Evolutionary conservation across 2,329 filamentous ascomycete genomes (phyloP).

Genomic region (Diaporthe eres): DNA sequence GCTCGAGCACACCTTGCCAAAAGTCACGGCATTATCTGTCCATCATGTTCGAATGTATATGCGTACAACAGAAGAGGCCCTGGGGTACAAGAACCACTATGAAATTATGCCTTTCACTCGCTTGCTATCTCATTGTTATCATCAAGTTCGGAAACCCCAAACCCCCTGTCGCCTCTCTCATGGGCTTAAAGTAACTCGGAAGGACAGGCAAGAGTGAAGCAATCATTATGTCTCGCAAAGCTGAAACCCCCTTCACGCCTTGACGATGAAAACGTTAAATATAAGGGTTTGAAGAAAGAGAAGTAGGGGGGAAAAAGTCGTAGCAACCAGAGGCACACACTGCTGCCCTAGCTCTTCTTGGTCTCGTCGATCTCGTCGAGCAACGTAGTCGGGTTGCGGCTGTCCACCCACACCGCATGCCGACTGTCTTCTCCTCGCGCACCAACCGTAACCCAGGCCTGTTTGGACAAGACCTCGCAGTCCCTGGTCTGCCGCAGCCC

Average conservation of each 20-base stretch:
- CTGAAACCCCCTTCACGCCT: neutral
- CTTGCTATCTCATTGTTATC: slow-evolving; percentile 28
- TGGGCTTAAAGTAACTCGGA: neutral
- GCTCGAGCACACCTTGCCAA: neutral
- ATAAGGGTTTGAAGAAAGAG: neutral
- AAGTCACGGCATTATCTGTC: neutral
- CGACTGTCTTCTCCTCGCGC: slow-evolving; percentile 72
- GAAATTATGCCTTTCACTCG: slow-evolving; percentile 34
- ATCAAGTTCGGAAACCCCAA: neutral
- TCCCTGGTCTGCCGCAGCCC: slow-evolving; percentile 70
- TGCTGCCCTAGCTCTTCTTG: slow-evolving; percentile 47
- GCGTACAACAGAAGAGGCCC: neutral
- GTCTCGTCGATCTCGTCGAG: slow-evolving; percentile 68
- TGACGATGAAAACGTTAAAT: neutral
- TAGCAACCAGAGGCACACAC: neutral
- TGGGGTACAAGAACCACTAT: slow-evolving; percentile 5
- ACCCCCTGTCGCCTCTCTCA: neutral
- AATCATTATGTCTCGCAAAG: slow-evolving; percentile 37
- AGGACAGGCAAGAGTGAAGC: slow-evolving; percentile 2
- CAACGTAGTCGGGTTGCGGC: slow-evolving; percentile 65
- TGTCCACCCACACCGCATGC: slow-evolving; percentile 69
- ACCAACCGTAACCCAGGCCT: slow-evolving; percentile 79
- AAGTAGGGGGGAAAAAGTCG: slow-evolving; percentile 1
- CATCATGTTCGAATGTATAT: neutral
- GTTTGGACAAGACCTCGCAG: slow-evolving; percentile 68